phyloP scores from a whole-genome alignment of 2,329 filamentous ascomycete species.

The Paramyrothecium sp. region DNA sequence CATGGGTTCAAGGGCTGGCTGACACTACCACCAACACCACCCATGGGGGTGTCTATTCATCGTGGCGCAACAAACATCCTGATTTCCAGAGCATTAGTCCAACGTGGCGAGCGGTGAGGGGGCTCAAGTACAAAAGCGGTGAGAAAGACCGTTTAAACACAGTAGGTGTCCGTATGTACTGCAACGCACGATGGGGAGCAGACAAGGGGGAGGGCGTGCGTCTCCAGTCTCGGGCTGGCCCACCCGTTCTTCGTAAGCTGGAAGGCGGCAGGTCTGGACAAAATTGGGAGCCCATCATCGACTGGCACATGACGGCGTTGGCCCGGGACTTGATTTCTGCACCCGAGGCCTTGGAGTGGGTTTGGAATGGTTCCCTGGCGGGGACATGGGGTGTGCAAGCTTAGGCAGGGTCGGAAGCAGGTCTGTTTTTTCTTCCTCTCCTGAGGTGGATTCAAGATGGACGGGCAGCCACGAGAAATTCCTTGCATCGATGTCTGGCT shows the following conservation, averaged over 20 bases:
- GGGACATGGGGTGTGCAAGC: neutral
- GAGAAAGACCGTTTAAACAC: neutral
- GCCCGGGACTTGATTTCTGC: neutral
- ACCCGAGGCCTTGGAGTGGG: conserved; percentile 2
- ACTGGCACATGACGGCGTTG: neutral
- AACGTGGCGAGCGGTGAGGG: neutral
- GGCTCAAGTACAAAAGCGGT: neutral
- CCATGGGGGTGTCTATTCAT: neutral
- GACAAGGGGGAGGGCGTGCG: neutral
- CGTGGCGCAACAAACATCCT: neutral
- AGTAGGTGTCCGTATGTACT: neutral
- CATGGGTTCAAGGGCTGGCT: neutral
- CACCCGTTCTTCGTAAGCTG: neutral
- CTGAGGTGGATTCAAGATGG: neutral
- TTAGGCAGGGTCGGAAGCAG: neutral
- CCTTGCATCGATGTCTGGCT: neutral
- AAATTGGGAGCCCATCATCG: neutral
- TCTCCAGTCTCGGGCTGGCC: neutral
- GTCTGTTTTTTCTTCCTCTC: no score
- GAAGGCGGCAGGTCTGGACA: neutral
- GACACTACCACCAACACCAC: neutral
- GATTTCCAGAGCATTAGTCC: neutral
- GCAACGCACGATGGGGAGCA: neutral
- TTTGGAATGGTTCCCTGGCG: neutral
- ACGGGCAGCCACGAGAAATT: neutral